Conservation (phyloP, 768 basidiomycete species). For the Grammothele lineata region DNA sequence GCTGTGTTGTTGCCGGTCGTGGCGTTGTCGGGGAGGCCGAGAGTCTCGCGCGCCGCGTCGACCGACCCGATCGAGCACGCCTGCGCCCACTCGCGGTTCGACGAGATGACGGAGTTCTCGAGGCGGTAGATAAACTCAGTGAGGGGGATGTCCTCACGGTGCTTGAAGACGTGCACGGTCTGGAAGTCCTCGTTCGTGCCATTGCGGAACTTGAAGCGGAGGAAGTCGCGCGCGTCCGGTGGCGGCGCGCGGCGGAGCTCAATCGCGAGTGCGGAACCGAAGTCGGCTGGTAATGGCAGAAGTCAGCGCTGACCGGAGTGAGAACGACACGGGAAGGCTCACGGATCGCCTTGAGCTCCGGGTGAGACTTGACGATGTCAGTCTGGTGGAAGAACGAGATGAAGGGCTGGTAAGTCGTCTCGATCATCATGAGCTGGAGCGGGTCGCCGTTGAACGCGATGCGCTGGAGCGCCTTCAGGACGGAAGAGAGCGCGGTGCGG, state of each 20-base stretch:
- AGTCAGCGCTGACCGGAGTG: background rate
- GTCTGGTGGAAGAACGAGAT: conserved; percentile 83
- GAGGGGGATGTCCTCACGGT: conserved; percentile 71
- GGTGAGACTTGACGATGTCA: conserved; percentile 52
- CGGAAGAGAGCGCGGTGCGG: conserved; percentile 68
- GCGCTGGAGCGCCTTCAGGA: conserved; percentile 68
- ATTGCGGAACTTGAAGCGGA: conserved; percentile 85
- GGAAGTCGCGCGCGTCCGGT: conserved; percentile 74
- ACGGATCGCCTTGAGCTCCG: conserved; percentile 64
- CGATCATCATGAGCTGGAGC: conserved; percentile 71
- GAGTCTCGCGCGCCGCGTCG: conserved; percentile 4
- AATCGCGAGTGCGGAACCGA: conserved; percentile 67
- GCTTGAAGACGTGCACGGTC: conserved; percentile 70
- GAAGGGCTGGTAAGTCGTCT: conserved; percentile 88
- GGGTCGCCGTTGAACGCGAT: conserved; percentile 79
- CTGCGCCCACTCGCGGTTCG: conserved; percentile 41
- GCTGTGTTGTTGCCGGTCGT: conserved; percentile 22
- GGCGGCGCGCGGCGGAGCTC: conserved; percentile 75
- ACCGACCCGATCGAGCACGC: conserved; percentile 28
- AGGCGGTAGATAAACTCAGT: conserved; percentile 83
- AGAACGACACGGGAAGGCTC: conserved; percentile 3
- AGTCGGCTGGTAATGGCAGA: conserved; percentile 52
- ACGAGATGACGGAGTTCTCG: conserved; percentile 49
- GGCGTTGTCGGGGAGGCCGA: conserved; percentile 11
- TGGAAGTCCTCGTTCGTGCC: conserved; percentile 62